A percentile compares a stretch with the other conserved stretches of the same genome.
Evolutionary conservation across 257 asterid genomes (phyloP).

Genomic region (Agastache rugosa): DNA sequence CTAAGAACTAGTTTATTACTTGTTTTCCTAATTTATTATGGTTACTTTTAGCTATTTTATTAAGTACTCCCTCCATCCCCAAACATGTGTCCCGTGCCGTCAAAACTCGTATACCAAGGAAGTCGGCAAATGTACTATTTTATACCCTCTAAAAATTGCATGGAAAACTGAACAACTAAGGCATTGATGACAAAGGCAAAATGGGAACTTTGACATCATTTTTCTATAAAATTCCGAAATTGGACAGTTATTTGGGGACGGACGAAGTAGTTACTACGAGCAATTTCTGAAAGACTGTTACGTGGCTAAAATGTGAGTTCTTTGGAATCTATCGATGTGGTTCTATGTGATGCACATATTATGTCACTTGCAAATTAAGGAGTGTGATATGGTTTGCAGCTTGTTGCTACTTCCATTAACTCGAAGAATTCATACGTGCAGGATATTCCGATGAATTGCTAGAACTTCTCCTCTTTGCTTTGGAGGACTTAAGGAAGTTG

Average conservation of each 20-base stretch:
- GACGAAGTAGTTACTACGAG: background rate
- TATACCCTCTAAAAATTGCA: too few species aligned
- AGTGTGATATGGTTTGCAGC: constrained; percentile 14
- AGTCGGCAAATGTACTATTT: too few species aligned
- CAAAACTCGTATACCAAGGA: too few species aligned
- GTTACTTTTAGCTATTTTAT: constrained; percentile 9
- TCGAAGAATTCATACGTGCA: constrained; percentile 37
- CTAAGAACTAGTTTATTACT: background rate
- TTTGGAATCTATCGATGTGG: background rate
- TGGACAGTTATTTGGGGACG: too few species aligned
- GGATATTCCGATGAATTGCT: constrained; percentile 85
- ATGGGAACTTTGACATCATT: too few species aligned
- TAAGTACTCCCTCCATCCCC: too few species aligned
- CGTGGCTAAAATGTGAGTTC: constrained; percentile 17
- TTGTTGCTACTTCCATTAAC: constrained; percentile 10
- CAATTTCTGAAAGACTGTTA: background rate
- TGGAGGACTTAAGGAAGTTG: constrained; percentile 75
- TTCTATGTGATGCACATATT: background rate
- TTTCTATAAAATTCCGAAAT: too few species aligned
- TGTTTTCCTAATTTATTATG: background rate
- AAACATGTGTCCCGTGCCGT: too few species aligned
- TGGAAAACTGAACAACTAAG: too few species aligned
- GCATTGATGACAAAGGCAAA: too few species aligned
- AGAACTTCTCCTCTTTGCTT: constrained; percentile 72
- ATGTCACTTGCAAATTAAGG: background rate